A percentile compares a stretch with the other conserved stretches of the same genome.
Conservation (phyloP, 148 eudicot genomes). For the Diospyros kaki region DNA sequence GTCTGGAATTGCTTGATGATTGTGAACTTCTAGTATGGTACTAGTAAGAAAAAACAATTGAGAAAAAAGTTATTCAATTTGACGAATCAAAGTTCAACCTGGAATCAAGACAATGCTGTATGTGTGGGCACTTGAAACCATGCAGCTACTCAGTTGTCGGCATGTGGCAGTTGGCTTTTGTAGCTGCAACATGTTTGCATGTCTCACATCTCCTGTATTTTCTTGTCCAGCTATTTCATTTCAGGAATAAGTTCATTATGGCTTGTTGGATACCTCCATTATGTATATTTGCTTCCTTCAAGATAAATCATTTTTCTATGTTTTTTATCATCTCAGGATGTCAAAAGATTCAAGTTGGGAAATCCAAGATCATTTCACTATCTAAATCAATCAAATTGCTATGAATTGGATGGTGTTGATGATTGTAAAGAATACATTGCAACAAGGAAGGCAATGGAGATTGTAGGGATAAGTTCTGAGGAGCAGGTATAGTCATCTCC, state of each 20-base stretch:
- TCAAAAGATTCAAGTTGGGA: slow-evolving; percentile 73
- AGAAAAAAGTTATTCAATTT: background rate
- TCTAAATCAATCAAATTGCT: slow-evolving; percentile 89
- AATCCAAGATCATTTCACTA: slow-evolving; percentile 88
- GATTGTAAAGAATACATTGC: slow-evolving; percentile 81
- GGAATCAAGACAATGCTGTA: background rate
- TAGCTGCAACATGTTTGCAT: slow-evolving; percentile 1
- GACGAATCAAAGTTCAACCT: background rate
- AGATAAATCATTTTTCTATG: slow-evolving; percentile 8
- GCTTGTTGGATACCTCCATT: background rate
- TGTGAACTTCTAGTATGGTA: background rate
- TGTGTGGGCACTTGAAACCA: background rate
- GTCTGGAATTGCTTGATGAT: background rate
- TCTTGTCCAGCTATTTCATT: slow-evolving; percentile 2
- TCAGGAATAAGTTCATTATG: background rate
- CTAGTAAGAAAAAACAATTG: background rate
- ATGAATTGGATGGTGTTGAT: slow-evolving; percentile 77
- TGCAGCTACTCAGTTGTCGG: background rate
- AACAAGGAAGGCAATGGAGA: slow-evolving; percentile 93
- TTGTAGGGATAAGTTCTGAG: slow-evolving; percentile 83
- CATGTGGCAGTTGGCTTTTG: background rate
- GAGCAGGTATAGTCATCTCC: slow-evolving; percentile 64
- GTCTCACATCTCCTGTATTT: background rate
- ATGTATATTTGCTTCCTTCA: background rate
- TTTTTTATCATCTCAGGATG: slow-evolving; percentile 50